Evolutionary conservation across 2,329 filamentous ascomycete genomes (phyloP), one percentile per base, ranked within the genome.

Genomic region (Botrytis porri): DNA sequence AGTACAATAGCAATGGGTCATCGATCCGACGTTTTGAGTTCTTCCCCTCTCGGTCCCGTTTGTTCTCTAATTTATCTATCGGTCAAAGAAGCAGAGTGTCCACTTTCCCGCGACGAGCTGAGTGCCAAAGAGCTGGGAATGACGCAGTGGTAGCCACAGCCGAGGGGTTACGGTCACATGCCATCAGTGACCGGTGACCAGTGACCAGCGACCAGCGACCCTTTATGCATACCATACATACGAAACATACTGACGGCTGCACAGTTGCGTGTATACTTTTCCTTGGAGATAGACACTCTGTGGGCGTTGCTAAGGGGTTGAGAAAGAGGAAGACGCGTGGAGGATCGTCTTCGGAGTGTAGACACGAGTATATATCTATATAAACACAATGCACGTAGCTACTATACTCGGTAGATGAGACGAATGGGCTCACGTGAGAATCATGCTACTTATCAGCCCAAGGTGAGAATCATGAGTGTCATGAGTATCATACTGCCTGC

Each of bases 131-230:
- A n/a, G 63, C 43, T 57, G 48, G 48, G 41, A n/a, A 54, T 67
- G 65, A 67, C 65, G 65, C 64, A 67, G 65, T 57, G 45, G n/a
- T 48, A 57, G 48, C 48, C 48, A 67, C 65, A 67, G 18, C 48
- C 48, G 65, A 67, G 48, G 35, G 60, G 60, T 39, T 32, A 16
- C n/a, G 14, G 51, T 57, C 51, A 57, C 51, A 57, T 57, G 51
- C 51, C 60, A 62, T 22, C 35, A 37, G 18, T 67, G 22, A 20
- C 37, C 25, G 29, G n/a, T 67, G 48, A 67, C 64, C 64, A 43
- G n/a, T 67, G 48, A 67, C 64, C 35, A 37, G 18, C 57, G 22
- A 20, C 37, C 25, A 43, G n/a, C 57, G 48, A 67, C 64, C 64
- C 64, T 54, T 67, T 32, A 54, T 67, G 35, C 22, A 45, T 37